These are phyloP conservation scores for Exophiala spinifera DNA, from an alignment of 2,329 filamentous ascomycete species.

Conservation along the genomic window DNA sequence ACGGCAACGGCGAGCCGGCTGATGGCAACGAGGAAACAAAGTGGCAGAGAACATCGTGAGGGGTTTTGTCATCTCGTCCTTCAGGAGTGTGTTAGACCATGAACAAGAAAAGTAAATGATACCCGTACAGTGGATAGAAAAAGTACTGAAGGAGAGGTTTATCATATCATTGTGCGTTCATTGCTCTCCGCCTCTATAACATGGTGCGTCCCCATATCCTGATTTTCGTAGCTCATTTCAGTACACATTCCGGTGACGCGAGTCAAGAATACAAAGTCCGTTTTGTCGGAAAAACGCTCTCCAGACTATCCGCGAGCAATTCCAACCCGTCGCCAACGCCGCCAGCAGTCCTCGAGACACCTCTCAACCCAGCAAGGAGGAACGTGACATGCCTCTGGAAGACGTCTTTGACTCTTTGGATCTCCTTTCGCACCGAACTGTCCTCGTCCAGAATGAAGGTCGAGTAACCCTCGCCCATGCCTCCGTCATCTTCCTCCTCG, in stretches of 20 bases:
- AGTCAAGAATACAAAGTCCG: not conserved
- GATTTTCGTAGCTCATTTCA: not conserved
- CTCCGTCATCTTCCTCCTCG: conserved; percentile 28
- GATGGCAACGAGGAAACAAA: conserved; percentile 44
- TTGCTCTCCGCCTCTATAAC: too few species aligned
- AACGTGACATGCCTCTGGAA: conserved; percentile 68
- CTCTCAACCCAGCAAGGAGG: conserved; percentile 67
- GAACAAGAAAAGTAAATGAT: too few species aligned
- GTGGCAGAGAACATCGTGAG: conserved; percentile 52
- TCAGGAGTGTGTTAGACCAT: too few species aligned
- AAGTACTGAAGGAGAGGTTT: not conserved
- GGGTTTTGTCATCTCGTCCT: not conserved
- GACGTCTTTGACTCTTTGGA: conserved; percentile 58
- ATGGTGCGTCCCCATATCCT: too few species aligned
- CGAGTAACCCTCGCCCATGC: conserved; percentile 36
- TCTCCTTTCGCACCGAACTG: conserved; percentile 42
- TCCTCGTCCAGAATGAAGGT: conserved; percentile 43
- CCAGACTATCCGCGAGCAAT: conserved; percentile 21
- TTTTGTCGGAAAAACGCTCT: conserved; percentile 11
- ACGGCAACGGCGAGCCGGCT: conserved; percentile 30
- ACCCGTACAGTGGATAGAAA: too few species aligned
- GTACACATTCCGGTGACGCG: too few species aligned
- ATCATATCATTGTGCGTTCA: too few species aligned
- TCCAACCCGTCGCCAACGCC: conserved; percentile 22
- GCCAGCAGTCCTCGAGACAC: conserved; percentile 34